Evolutionary conservation across 148 eudicot species (phyloP), one percentile per base, ranked within the genome.

Genomic region (Camellia lanceoleosa): DNA sequence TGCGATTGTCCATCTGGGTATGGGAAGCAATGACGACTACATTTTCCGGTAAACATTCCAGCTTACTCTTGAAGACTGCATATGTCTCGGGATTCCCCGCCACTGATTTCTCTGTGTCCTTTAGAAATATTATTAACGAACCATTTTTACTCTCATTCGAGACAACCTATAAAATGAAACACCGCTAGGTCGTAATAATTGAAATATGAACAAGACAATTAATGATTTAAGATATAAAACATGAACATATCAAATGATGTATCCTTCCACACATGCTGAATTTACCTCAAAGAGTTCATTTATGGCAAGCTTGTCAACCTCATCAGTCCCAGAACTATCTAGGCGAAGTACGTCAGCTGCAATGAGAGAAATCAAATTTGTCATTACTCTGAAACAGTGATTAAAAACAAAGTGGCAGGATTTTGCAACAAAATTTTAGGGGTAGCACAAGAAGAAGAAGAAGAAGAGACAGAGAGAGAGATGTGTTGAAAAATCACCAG

Each of bases 91-190:
- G 84, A 87, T 88, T 89, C 30, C 88, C 92, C 6, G 81, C 77
- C 91, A 96, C 81, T 56, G 93, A 90, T 85, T 96, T 96, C 88
- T 94, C 99, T 80, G 90, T 79, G 82, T 94, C 99, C 88, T 94
- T 96, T 66, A 96, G 76, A 78, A 90, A 89, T 84, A 96, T 76
- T 67, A 96, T 85, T 76, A 94, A 61, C 5, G 98, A 89, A 79
- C 94, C 82, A 80, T 62, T 85, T 87, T 82, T 90, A 82, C 93
- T 85, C 83, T 90, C 97, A 81, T 83, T 84, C 46, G 78, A 88
- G 73, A 86, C 92, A 78, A 92, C 95, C 98, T 96, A 80, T 80
- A 76, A 61, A 12, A 74, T 23, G 52, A 69, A 56, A 46, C 13
- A 38, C 11, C 18, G 38, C 38, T 46, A 59, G n/a, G 46, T 68